These are phyloP conservation scores for Lobosporangium transversale DNA, from an alignment of 192 early-diverging fungal genomes.

Conservation along the genomic window DNA sequence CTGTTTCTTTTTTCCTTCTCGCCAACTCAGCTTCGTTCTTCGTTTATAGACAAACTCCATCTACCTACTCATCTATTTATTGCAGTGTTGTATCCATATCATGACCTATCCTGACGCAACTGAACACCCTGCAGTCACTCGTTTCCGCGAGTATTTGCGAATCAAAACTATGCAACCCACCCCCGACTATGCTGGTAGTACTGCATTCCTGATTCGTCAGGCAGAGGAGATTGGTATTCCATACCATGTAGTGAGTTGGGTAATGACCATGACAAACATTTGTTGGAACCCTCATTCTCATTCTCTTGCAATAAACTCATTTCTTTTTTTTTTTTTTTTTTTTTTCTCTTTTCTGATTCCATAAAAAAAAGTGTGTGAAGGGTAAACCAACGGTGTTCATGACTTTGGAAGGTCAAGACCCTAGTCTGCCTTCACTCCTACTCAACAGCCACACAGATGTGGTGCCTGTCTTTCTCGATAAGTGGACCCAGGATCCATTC, in stretches of 20 bases:
- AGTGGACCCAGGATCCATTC: conserved; percentile 84
- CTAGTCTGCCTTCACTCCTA: conserved; percentile 67
- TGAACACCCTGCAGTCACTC: conserved; percentile 67
- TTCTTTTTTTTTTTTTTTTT: background rate
- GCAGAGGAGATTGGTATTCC: conserved; percentile 76
- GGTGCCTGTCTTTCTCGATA: conserved; percentile 82
- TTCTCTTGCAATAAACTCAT: too few relatives aligned
- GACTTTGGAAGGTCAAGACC: conserved; percentile 71
- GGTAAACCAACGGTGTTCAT: conserved; percentile 80
- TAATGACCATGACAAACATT: background rate
- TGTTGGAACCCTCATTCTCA: too few relatives aligned
- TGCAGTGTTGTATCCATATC: too few relatives aligned
- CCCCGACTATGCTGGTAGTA: conserved; percentile 78
- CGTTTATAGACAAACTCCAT: background rate
- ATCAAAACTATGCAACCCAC: conserved; percentile 88
- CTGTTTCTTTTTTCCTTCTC: background rate
- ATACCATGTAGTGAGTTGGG: conserved; percentile 37
- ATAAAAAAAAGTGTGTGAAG: conserved; percentile 68
- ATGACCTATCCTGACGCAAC: conserved; percentile 17
- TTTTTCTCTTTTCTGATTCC: conserved; percentile 4
- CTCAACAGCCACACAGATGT: conserved; percentile 93
- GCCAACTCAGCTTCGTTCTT: background rate
- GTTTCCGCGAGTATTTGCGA: conserved; percentile 85
- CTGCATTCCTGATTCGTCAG: conserved; percentile 70
- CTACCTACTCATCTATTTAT: background rate